These are phyloP conservation scores for Scopulariopsis brevicaulis DNA, from an alignment of 2,329 filamentous ascomycete genomes.

Conservation along the genomic window DNA sequence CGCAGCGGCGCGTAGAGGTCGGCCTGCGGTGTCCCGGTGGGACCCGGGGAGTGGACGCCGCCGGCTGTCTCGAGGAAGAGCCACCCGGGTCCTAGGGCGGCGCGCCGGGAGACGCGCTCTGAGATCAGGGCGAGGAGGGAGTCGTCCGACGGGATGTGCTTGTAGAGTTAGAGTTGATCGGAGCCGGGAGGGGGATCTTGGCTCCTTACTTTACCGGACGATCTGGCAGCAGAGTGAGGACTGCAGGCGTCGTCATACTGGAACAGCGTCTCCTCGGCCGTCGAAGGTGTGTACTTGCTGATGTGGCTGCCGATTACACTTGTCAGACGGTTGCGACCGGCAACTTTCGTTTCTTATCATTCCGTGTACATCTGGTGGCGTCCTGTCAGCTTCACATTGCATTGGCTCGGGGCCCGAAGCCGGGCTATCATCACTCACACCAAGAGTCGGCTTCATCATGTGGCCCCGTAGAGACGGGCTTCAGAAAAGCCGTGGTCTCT, in stretches of 20 bases:
- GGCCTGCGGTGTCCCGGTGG: conserved; percentile 65
- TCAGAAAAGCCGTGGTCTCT: conserved; percentile 54
- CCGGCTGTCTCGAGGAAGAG: conserved; percentile 72
- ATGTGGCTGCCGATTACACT: conserved; percentile 44
- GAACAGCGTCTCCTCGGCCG: conserved; percentile 44
- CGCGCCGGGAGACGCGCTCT: conserved; percentile 30
- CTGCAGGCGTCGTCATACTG: conserved; percentile 67
- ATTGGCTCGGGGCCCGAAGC: not conserved
- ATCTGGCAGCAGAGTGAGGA: conserved; percentile 59
- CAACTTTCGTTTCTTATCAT: not conserved
- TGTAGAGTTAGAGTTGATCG: not conserved
- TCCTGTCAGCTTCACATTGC: not conserved
- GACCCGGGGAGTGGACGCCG: conserved; percentile 68
- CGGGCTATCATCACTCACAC: conserved; percentile 27
- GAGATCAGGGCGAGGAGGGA: conserved; percentile 26
- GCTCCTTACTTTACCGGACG: conserved; percentile 26
- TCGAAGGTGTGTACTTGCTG: conserved; percentile 39
- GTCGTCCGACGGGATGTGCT: conserved; percentile 6
- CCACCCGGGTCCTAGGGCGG: conserved; percentile 35
- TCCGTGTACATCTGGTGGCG: not conserved
- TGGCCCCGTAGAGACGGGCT: conserved; percentile 72
- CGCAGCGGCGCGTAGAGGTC: conserved; percentile 67
- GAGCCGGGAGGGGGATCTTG: not conserved
- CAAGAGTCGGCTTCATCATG: conserved; percentile 57
- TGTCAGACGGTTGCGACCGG: not conserved